Base-by-base conservation (phyloP, 371 early-diverging fungal genomes). In the Encephalitozoon hellem region DNA sequence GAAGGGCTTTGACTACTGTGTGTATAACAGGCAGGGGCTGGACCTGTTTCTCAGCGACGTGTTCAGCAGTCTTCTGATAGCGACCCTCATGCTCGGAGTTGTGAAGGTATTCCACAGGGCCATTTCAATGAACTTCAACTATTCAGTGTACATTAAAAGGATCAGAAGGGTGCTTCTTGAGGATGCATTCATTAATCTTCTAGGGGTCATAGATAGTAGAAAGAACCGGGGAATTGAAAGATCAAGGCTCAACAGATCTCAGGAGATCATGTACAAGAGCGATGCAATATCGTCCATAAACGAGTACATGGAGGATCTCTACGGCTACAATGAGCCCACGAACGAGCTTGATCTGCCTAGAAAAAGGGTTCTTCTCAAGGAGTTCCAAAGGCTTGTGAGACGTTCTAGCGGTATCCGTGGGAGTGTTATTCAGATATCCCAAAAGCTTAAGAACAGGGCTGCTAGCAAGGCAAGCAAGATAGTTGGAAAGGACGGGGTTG, bases 331-430 rank as follows among this genome's bases (percentile, higher is more conserved):
- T 11, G 45, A 63, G n/a, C 25, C 54, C 18, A 70, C 51, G 12
- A 30, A 39, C 34, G 23, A 47, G 4, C 52, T 79, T 42, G 74
- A 63, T 4, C 28, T 78, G 0, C 59, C 47, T 9, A 77, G 74
- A 15, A 80, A 81, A 66, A 80, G 80, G 54, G 72, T 81, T 12
- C 73, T 84, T 25, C 65, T 84, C 12, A 84, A 82, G 45, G 84
- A 82, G 67, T 84, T 84, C 66, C 72, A 77, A 25, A 77, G 69
- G 25, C 69, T 78, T 2, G 38, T 59, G 49, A 45, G 52, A 2
- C 53, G 47, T 11, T 74, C 51, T 34, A 64, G 54, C 34, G 67
- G 64, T 28, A 26, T 43, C 30, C 26, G 45, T 6, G 81, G 73
- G 9, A 67, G 43, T 23, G 63, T 78, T 2, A 26, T 73, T 18